These are phyloP conservation scores for Trypanosoma mega DNA, from an alignment of 208 protist genomes.

Conservation along the genomic window DNA sequence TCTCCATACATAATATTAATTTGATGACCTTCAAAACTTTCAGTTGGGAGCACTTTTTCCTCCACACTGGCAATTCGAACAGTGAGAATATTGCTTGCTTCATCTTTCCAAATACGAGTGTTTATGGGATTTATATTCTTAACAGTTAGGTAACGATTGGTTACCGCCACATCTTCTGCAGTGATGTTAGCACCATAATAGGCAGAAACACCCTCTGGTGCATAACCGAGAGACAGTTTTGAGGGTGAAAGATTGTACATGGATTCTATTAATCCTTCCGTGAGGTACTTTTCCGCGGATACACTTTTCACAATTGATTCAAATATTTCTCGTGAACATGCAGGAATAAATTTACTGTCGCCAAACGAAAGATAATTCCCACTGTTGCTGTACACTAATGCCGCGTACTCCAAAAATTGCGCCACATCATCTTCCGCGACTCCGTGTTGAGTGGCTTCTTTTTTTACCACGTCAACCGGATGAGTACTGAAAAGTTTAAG, in stretches of 20 bases:
- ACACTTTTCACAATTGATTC: conserved; percentile 36
- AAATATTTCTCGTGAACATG: conserved; percentile 55
- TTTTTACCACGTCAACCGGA: conserved; percentile 24
- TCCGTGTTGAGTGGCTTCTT: conserved; percentile 17
- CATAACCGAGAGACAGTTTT: conserved; percentile 65
- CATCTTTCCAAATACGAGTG: conserved; percentile 79
- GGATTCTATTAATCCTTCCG: conserved; percentile 44
- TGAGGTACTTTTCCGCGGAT: not conserved
- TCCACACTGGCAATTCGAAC: conserved; percentile 54
- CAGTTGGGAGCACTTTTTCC: conserved; percentile 36
- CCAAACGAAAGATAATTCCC: conserved; percentile 94
- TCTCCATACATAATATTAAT: conserved; percentile 85
- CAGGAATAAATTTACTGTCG: conserved; percentile 92
- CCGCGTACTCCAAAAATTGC: conserved; percentile 73
- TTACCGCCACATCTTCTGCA: conserved; percentile 59
- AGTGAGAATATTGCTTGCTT: conserved; percentile 32
- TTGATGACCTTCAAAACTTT: conserved; percentile 38
- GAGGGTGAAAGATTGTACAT: conserved; percentile 58
- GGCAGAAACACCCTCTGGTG: conserved; percentile 62
- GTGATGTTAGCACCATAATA: conserved; percentile 87
- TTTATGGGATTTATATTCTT: conserved; percentile 68
- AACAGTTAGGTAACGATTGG: conserved; percentile 72
- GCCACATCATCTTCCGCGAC: conserved; percentile 49
- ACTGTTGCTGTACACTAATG: conserved; percentile 88
- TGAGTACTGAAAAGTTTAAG: conserved; percentile 35